Evolutionary conservation across 495 filamentous ascomycete species (phyloP), one percentile per base, ranked within the genome.

Genomic region (Pseudoneurospora amorphoporcata): DNA sequence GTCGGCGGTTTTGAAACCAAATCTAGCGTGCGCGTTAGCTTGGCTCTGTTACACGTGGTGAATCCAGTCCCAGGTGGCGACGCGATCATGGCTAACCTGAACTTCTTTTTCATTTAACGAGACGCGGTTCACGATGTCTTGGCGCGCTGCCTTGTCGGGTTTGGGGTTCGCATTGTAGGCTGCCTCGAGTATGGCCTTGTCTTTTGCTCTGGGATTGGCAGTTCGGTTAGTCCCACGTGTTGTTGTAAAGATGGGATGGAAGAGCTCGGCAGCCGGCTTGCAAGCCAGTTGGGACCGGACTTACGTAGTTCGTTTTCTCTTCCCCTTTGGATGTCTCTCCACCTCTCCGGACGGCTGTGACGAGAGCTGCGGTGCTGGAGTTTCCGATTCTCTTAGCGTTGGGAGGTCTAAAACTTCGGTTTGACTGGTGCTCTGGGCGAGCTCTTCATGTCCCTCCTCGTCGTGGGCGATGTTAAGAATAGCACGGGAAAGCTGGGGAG

Each of bases 1-100:
- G 96, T 73, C 96, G 88, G 79, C 94, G 90, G 77, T 99, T 99
- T 79, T 98, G 96, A 82, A 99, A 99, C 96, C 96, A 99, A 76
- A 99, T 97, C 95, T 99, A 79, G 32, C 7, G 8, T 47, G 39
- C 40, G 23, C 38, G 70, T 76, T 19, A 71, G 73, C 32, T 40
- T 40, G 8, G 37, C 65, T 61, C 70, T 0, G 53, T 38, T 39
- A 29, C 37, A 37, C 23, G 69, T 17, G 14, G 38, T 23, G 39
- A 42, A 43, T 32, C 8, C n/a, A 39, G 39, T 19, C 5, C 40
- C 68, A 12, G 65, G 71, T 38, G 70, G 75, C 69, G 68, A 23
- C 70, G 38, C 69, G 8, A 69, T 69, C 32, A 19, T 39, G 68
- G 68, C 91, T 86, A 77, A 98, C 95, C 89, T 98, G 96, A 19